Evolutionary conservation across 768 basidiomycete genomes (phyloP).

Genomic region (Lepiota brunneoincarnata): DNA sequence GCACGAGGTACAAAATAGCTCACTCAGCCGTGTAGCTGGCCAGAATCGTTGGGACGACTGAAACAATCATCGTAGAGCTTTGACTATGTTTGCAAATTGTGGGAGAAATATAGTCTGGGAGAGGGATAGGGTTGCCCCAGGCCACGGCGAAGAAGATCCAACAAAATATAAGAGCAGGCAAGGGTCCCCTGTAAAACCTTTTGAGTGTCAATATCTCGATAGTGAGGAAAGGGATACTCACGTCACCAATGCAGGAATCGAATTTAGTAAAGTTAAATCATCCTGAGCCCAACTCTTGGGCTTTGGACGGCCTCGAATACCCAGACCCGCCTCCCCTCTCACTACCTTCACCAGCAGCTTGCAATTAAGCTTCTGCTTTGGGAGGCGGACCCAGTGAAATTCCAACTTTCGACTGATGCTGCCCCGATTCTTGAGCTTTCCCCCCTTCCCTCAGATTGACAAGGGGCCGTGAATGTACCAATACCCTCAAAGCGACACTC

Average conservation of each 20-base stretch:
- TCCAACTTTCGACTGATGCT: neutral
- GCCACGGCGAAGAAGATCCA: constrained; percentile 3
- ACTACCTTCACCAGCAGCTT: neutral
- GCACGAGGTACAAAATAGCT: neutral
- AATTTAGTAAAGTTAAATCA: constrained; percentile 56
- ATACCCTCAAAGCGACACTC: constrained; percentile 41
- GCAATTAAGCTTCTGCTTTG: constrained; percentile 2
- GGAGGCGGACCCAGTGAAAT: constrained; percentile 6
- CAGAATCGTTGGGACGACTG: neutral
- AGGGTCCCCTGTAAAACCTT: constrained; percentile 31
- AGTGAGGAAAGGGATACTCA: constrained; percentile 23
- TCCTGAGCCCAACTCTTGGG: constrained; percentile 62
- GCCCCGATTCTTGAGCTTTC: neutral
- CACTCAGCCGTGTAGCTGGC: neutral
- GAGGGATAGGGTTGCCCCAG: neutral
- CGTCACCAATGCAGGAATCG: constrained; percentile 56
- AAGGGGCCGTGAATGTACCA: constrained; percentile 47
- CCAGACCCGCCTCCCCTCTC: constrained; percentile 10
- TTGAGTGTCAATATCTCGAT: neutral
- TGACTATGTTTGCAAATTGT: neutral
- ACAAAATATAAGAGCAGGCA: neutral
- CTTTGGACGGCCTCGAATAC: constrained; percentile 26
- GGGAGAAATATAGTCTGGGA: neutral
- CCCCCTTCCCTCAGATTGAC: constrained; percentile 27
- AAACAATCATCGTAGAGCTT: constrained; percentile 2